These are phyloP conservation scores for Apiospora aurea DNA, from an alignment of 2,329 filamentous ascomycete genomes.

Conservation along the genomic window DNA sequence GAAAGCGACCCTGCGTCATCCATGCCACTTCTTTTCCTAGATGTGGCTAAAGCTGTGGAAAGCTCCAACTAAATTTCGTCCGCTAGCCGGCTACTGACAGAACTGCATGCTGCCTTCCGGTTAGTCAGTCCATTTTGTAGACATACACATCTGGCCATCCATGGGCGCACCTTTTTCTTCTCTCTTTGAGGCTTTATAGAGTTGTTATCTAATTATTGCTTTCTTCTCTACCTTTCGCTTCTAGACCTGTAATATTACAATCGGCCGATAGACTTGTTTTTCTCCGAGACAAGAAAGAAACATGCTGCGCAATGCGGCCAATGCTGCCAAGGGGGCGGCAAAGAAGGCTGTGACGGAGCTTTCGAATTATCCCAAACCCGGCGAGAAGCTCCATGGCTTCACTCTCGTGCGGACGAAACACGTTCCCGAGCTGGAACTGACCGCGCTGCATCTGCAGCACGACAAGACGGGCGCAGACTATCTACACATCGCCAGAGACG, in stretches of 20 bases:
- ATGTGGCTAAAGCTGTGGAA: constrained; percentile 8
- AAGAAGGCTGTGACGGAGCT: constrained; percentile 77
- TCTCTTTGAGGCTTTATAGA: background rate
- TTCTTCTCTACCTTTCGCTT: background rate
- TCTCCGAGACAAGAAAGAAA: background rate
- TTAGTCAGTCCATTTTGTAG: background rate
- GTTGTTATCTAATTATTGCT: background rate
- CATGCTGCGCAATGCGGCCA: constrained; percentile 54
- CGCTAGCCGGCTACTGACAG: background rate
- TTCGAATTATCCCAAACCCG: constrained; percentile 76
- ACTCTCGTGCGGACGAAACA: constrained; percentile 88
- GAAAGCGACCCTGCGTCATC: constrained; percentile 22
- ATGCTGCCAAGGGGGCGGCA: constrained; percentile 53
- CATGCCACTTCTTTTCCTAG: constrained; percentile 12
- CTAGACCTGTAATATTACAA: background rate
- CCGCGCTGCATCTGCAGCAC: constrained; percentile 87
- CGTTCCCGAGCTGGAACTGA: constrained; percentile 92
- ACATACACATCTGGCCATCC: constrained; percentile 4
- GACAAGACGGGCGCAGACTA: constrained; percentile 97
- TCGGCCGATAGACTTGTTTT: constrained; percentile 7
- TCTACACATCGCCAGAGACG: constrained; percentile 91
- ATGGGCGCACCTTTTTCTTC: background rate
- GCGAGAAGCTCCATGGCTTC: constrained; percentile 91
- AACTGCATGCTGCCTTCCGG: background rate
- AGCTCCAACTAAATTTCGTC: constrained; percentile 23